Conservation (phyloP, 352 stramenopile species). For the Pythium aphanidermatum region DNA sequence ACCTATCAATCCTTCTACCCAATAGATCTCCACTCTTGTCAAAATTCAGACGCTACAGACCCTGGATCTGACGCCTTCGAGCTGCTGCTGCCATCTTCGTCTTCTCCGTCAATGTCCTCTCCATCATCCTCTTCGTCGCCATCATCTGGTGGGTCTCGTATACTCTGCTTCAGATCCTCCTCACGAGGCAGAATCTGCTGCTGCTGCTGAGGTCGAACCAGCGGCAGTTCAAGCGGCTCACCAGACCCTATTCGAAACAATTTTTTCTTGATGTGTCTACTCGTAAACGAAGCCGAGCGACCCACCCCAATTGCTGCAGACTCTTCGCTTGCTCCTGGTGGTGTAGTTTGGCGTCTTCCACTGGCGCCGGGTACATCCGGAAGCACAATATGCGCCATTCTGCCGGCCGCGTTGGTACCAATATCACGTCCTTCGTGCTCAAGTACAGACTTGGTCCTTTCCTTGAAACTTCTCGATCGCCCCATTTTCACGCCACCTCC, state of each 20-base stretch:
- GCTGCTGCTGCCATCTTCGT: constrained; percentile 15
- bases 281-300: too few relatives aligned
- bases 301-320: too few relatives aligned
- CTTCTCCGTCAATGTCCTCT: constrained; percentile 15
- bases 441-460: too few relatives aligned
- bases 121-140: constrained; percentile 6
- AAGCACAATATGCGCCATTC: constrained; percentile 3
- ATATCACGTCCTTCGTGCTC: too few relatives aligned
- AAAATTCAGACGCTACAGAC: constrained; percentile 27
- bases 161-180: background rate
- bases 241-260: too few relatives aligned
- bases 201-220: background rate
- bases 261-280: too few relatives aligned
- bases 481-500: too few relatives aligned
- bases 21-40: constrained; percentile 10
- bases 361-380: constrained; percentile 9
- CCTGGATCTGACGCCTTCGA: constrained; percentile 25
- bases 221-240: constrained; percentile 22
- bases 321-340: background rate
- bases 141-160: background rate
- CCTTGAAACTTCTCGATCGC: too few relatives aligned
- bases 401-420: background rate
- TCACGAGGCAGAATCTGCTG: background rate
- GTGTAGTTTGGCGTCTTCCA: background rate
- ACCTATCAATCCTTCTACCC: background rate